Evolutionary conservation across 176 grass and related monocot species (phyloP), one percentile per base, ranked within the genome.

Genomic region (Areca catechu): DNA sequence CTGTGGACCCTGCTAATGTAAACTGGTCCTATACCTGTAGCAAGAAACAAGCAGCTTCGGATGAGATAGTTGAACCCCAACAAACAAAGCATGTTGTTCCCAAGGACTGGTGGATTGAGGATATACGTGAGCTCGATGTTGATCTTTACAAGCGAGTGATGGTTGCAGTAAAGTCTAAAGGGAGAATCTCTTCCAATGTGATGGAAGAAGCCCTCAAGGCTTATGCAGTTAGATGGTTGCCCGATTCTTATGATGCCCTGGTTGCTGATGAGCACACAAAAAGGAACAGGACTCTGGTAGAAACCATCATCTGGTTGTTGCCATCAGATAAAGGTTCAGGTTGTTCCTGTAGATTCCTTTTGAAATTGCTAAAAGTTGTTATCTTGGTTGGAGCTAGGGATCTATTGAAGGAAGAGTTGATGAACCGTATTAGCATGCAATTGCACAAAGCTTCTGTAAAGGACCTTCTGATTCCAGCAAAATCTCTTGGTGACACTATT

Each of bases 61-160:
- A 53, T 73, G 88, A 89, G 65, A 89, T 89, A 77, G 57, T 83
- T 5, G 94, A 99, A 49, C 28, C 70, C 0, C 61, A 73, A 71
- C 71, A 67, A 48, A 76, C 73, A 53, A 53, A 67, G 60, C 70
- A 67, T 22, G n/a, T 43, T 21, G 76, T 75, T 43, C 84, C 94
- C 0, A 80, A 88, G 54, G 84, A 99, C 64, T 99, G 94, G 94
- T 99, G 94, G 94, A 66, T 99, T 22, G 84, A 99, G 70, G 94
- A 99, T 74, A 37, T 99, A 15, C 89, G 94, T 49, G 94, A 99
- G 28, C 50, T 99, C 62, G 88, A 89, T 68, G 76, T 99, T 70
- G 94, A 99, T 74, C 80, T 93, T 49, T 99, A 99, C 76, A 99
- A 93, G 79, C 82, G 81, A 69, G 88, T 93, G 20, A 99, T 99